phyloP scores from a whole-genome alignment of 2,329 filamentous ascomycete genomes.

The Penicillium corylophilum region DNA sequence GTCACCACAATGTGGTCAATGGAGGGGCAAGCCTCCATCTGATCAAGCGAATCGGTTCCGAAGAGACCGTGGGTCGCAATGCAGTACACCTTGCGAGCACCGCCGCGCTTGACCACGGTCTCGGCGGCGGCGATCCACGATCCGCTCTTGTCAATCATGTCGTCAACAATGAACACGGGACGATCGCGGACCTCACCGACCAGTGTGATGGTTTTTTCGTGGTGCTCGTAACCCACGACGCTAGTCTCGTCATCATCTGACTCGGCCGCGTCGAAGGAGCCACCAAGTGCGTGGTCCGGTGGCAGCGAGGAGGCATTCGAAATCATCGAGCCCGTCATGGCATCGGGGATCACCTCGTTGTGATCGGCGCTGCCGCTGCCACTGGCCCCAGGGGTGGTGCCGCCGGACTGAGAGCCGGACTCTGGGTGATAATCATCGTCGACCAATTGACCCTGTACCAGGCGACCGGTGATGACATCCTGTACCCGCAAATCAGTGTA shows the following conservation, averaged over 20 bases:
- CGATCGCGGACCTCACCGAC: conserved; percentile 89
- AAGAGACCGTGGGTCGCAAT: conserved; percentile 97
- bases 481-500: conserved; percentile 79
- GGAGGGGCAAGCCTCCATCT: conserved; percentile 87
- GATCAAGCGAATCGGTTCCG: conserved; percentile 81
- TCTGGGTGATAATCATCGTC: conserved; percentile 87
- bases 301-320: conserved; percentile 76
- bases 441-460: conserved; percentile 93
- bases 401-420: conserved; percentile 58
- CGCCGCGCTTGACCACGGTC: conserved; percentile 89
- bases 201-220: conserved; percentile 96
- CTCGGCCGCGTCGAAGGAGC: conserved; percentile 77
- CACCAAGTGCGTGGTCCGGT: conserved; percentile 71
- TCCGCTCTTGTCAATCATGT: conserved; percentile 97
- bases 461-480: conserved; percentile 86
- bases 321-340: conserved; percentile 79
- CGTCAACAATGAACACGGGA: conserved; percentile 91
- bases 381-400: conserved; percentile 48
- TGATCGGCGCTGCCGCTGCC: conserved; percentile 49
- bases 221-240: conserved; percentile 58
- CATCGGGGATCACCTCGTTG: conserved; percentile 63
- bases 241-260: conserved; percentile 83
- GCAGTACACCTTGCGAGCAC: conserved; percentile 91
- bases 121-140: conserved; percentile 98
- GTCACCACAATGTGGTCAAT: conserved; percentile 94